A percentile compares a stretch with the other conserved stretches of the same genome.
These are phyloP conservation scores for Panus rudis DNA, from an alignment of 768 basidiomycete species.

Conservation along the genomic window DNA sequence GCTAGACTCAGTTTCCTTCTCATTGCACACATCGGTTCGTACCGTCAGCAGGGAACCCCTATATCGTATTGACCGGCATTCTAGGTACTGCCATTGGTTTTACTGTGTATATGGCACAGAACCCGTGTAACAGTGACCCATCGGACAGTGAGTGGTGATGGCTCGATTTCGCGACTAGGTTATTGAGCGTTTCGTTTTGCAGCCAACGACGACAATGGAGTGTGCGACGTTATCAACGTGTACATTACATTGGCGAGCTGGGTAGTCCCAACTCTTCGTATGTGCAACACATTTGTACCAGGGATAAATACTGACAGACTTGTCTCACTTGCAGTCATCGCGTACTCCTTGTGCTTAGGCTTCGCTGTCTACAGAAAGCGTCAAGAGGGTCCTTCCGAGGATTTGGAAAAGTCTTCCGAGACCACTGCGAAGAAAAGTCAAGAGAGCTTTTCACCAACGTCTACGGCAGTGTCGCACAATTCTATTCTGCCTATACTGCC, in stretches of 20 bases:
- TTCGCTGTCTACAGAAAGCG: constrained; percentile 7
- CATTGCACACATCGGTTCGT: constrained; percentile 40
- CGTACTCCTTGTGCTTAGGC: constrained; percentile 35
- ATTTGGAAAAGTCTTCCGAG: background rate
- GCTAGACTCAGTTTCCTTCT: constrained; percentile 42
- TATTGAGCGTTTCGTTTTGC: background rate
- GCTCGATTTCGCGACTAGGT: background rate
- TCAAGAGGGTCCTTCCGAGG: background rate
- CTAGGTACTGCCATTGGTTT: constrained; percentile 39
- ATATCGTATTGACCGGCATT: background rate
- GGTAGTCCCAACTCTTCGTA: constrained; percentile 46
- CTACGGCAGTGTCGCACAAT: too few species aligned
- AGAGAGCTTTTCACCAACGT: too few species aligned
- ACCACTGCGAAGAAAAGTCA: too few species aligned
- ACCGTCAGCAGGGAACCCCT: background rate
- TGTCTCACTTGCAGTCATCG: constrained; percentile 28
- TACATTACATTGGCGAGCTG: constrained; percentile 47
- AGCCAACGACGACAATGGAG: constrained; percentile 35
- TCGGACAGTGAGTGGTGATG: constrained; percentile 32
- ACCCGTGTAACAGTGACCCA: constrained; percentile 40
- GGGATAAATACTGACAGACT: constrained; percentile 6
- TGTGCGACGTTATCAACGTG: constrained; percentile 42
- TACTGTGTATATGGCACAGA: constrained; percentile 34
- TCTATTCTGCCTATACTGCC: too few species aligned
- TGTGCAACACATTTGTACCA: constrained; percentile 18